phyloP scores from a whole-genome alignment of 306 rosid species.

The Sechiopsis laciniata region DNA sequence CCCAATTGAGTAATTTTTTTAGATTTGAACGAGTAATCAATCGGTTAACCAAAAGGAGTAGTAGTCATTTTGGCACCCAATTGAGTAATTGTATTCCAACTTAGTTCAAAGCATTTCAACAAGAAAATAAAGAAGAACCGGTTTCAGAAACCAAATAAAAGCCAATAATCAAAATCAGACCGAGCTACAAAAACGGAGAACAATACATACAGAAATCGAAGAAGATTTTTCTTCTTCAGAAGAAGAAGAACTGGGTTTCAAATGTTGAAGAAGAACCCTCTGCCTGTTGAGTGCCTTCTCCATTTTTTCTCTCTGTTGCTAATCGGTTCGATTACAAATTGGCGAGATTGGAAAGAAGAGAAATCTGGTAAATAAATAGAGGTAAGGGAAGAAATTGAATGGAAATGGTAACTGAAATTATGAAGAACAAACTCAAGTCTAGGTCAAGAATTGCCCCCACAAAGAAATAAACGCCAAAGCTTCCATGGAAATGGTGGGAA shows the following conservation, averaged over 20 bases:
- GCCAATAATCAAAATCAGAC: background rate
- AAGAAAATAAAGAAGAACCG: no score
- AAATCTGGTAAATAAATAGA: slow-evolving; percentile 5
- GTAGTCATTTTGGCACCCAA: no score
- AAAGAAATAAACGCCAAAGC: background rate
- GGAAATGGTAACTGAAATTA: background rate
- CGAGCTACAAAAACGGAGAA: background rate
- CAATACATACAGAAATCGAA: slow-evolving; percentile 48
- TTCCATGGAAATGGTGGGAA: background rate
- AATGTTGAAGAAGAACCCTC: slow-evolving; percentile 55
- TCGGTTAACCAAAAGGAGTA: no score
- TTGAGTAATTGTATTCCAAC: no score
- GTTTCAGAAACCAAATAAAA: background rate
- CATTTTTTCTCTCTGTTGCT: slow-evolving; percentile 28
- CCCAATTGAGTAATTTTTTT: no score
- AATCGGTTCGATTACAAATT: background rate
- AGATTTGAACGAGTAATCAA: no score
- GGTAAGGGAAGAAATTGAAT: no score
- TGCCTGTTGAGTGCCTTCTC: slow-evolving; percentile 73
- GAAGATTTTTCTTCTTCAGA: slow-evolving; percentile 26
- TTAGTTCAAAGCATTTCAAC: no score
- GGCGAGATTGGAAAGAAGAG: background rate
- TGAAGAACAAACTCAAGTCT: background rate
- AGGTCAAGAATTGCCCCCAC: background rate
- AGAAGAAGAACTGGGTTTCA: slow-evolving; percentile 45